Conservation (phyloP, 495 filamentous ascomycete species). For the Acidiella bohemica region DNA sequence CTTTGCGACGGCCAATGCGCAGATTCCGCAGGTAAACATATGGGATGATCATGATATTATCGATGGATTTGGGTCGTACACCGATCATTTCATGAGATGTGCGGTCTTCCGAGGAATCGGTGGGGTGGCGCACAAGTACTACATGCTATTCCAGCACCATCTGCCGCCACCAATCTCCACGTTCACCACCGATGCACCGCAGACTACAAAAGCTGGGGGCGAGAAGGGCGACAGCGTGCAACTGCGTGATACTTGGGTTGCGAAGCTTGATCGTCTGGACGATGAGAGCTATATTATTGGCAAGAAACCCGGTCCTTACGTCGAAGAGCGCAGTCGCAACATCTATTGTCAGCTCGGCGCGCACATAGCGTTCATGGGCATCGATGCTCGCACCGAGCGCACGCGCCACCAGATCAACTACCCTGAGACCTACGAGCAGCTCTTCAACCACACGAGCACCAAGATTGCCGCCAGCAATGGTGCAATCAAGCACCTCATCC, state of each 20-base stretch:
- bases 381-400: slow-evolving; percentile 85
- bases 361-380: slow-evolving; percentile 68
- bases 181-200: slow-evolving; percentile 57
- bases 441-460: slow-evolving; percentile 54
- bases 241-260: slow-evolving; percentile 52
- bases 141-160: slow-evolving; percentile 90
- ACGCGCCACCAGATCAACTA: slow-evolving; percentile 88
- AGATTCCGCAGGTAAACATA: slow-evolving; percentile 84
- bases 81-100: slow-evolving; percentile 86
- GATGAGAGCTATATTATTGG: slow-evolving; percentile 75
- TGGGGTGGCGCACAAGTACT: slow-evolving; percentile 50
- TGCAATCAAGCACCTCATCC: slow-evolving; percentile 65
- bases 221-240: slow-evolving; percentile 49
- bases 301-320: slow-evolving; percentile 58
- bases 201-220: slow-evolving; percentile 34
- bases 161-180: slow-evolving; percentile 67
- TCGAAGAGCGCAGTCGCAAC: slow-evolving; percentile 64
- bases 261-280: slow-evolving; percentile 38
- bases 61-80: slow-evolving; percentile 70
- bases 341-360: slow-evolving; percentile 76
- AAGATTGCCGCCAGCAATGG: slow-evolving; percentile 47
- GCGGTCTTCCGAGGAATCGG: slow-evolving; percentile 85
- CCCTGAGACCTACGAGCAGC: slow-evolving; percentile 70
- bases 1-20: slow-evolving; percentile 69
- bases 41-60: slow-evolving; percentile 80